Evolutionary conservation across 1,284 basidiomycete species (phyloP), one percentile per base, ranked within the genome.

Genomic region (Naganishia liquefaciens): DNA sequence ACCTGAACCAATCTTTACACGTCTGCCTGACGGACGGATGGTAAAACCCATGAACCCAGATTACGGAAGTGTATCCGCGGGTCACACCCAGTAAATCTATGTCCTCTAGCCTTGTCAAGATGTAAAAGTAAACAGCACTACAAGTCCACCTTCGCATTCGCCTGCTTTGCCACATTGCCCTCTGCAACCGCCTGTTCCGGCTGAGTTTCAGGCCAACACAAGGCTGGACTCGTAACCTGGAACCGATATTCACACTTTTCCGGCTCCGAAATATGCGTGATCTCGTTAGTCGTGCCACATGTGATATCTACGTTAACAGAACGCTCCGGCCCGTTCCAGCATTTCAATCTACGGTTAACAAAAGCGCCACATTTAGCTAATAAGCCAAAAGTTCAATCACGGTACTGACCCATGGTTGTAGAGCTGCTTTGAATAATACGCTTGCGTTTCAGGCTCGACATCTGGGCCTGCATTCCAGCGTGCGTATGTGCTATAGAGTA

Each of bases 191-290:
- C 55, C 42, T 44, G 46, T 27, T 64, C 63, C 33, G 47, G 58
- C 39, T 52, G 42, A 4, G 43, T 19, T 30, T 57, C 46, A 11
- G 90, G 89, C 76, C 87, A 83, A 78, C 95, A 99, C 40, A 98
- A 81, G 0, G 94, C 94, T 6, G 95, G 96, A 0, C 88, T 87
- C 30, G 89, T 91, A 13, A 86, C 91, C 55, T 87, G 90, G 75
- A 96, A 87, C 73, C 88, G 85, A 75, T 99, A 99, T 79, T 95
- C 92, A 81, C 95, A 99, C 81, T 99, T 99, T 79, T 99, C 94
- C 7, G 91, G 84, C 80, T 99, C 95, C 54, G 86, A 84, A 4
- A 99, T 87, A 1, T 87, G 85, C 15, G 88, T 77, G n/a, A 99
- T 77, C 6, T 83, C 84, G 72, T 98, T 98, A 72, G 92, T 88